phyloP scores from a whole-genome alignment of 305 asterid genomes.

The Coffea humblotiana region DNA sequence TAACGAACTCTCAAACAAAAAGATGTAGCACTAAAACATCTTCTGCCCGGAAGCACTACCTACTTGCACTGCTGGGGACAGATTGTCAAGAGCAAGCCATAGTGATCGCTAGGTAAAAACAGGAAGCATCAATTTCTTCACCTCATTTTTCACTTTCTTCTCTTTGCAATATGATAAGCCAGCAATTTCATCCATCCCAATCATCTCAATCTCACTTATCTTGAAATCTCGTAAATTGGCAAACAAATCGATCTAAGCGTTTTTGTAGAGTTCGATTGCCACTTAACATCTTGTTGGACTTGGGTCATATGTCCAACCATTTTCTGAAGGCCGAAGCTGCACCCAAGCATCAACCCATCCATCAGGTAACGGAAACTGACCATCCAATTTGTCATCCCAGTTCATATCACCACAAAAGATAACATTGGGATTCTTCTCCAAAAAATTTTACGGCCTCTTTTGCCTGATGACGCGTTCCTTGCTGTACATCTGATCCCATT shows the following conservation, averaged over 20 bases:
- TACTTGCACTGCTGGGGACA: slow-evolving; percentile 22
- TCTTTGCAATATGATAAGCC: slow-evolving; percentile 57
- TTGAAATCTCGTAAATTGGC: slow-evolving; percentile 68
- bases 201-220: slow-evolving; percentile 60
- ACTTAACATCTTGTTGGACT: slow-evolving; percentile 83
- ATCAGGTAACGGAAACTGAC: slow-evolving; percentile 62
- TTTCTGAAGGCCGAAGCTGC: slow-evolving; percentile 63
- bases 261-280: slow-evolving; percentile 65
- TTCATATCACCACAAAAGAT: slow-evolving; percentile 96
- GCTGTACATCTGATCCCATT: slow-evolving; percentile 92
- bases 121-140: slow-evolving; percentile 64
- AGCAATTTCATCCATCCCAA: slow-evolving; percentile 75
- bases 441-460: slow-evolving; percentile 63
- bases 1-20: neutral
- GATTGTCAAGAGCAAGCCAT: slow-evolving; percentile 79
- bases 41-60: neutral
- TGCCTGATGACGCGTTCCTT: slow-evolving; percentile 87
- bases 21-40: neutral
- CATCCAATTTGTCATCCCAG: slow-evolving; percentile 89
- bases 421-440: slow-evolving; percentile 55
- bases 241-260: slow-evolving; percentile 73
- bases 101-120: slow-evolving; percentile 93
- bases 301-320: slow-evolving; percentile 88
- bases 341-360: slow-evolving; percentile 94
- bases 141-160: slow-evolving; percentile 67